These are phyloP conservation scores for Calendula officinalis DNA, from an alignment of 129 eudicot species.

Conservation along the genomic window DNA sequence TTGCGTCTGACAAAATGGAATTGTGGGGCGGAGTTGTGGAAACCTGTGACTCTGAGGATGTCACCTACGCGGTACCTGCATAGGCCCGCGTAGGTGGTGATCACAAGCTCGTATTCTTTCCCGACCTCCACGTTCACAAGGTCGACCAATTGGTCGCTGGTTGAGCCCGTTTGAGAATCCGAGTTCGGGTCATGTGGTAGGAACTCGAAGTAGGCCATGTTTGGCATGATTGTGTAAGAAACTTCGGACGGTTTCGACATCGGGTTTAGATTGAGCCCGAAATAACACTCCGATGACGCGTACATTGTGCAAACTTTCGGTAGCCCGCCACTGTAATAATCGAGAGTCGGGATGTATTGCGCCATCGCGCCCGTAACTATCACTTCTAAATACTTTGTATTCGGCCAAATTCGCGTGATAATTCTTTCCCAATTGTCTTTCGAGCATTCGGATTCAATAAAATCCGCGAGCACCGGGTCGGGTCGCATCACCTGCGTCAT, in stretches of 20 bases:
- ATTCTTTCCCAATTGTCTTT: conserved; percentile 74
- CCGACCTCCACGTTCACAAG: conserved; percentile 77
- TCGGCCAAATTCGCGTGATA: conserved; percentile 83
- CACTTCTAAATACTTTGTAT: conserved; percentile 79
- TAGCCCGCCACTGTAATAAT: conserved; percentile 77
- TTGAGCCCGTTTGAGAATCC: conserved; percentile 31
- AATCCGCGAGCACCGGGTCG: conserved; percentile 55
- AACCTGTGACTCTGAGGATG: conserved; percentile 92
- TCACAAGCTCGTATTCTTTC: conserved; percentile 84
- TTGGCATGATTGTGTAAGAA: conserved; percentile 95
- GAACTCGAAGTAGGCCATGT: conserved; percentile 97
- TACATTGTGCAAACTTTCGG: conserved; percentile 94
- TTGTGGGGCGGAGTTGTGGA: conserved; percentile 89
- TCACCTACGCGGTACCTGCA: conserved; percentile 90
- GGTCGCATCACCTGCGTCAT: conserved; percentile 53
- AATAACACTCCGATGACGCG: conserved; percentile 89
- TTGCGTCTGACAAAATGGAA: conserved; percentile 82
- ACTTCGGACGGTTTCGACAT: conserved; percentile 84
- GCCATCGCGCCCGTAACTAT: conserved; percentile 99
- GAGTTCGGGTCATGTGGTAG: conserved; percentile 57
- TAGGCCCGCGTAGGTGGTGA: conserved; percentile 91
- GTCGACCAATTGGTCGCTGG: conserved; percentile 55
- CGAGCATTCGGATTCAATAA: conserved; percentile 51
- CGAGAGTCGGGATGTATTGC: conserved; percentile 80
- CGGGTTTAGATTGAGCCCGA: conserved; percentile 92